phyloP scores from a whole-genome alignment of 768 basidiomycete species.

The Pisolithus orientalis region DNA sequence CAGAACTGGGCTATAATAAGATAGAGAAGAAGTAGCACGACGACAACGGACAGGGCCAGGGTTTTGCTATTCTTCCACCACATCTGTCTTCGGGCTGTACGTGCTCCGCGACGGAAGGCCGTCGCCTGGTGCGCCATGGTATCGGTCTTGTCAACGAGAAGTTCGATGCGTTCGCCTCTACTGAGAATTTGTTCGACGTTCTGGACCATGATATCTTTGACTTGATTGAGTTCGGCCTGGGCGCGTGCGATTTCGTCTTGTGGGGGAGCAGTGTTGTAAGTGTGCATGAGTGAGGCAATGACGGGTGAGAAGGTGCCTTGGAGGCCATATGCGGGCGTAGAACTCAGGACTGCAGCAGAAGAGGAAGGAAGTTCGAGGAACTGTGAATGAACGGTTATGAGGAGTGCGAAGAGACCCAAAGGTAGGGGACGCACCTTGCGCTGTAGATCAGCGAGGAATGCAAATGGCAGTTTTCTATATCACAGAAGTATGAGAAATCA shows the following conservation, averaged over 20 bases:
- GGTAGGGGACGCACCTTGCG: constrained; percentile 43
- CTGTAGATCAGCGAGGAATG: constrained; percentile 85
- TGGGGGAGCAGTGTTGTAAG: constrained; percentile 86
- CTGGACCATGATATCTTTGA: constrained; percentile 97
- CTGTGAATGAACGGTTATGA: constrained; percentile 26
- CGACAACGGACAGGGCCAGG: constrained; percentile 58
- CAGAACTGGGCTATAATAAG: constrained; percentile 86
- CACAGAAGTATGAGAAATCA: neutral
- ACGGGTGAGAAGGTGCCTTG: constrained; percentile 68
- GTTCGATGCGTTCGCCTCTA: constrained; percentile 91
- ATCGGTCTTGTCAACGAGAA: constrained; percentile 96
- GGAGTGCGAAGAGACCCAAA: neutral
- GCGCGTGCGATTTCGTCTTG: constrained; percentile 86
- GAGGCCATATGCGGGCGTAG: constrained; percentile 52
- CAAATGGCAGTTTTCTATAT: constrained; percentile 83
- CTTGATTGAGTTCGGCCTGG: constrained; percentile 80
- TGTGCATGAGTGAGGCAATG: constrained; percentile 72
- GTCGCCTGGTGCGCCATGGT: constrained; percentile 91
- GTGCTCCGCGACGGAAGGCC: constrained; percentile 85
- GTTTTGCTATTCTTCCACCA: constrained; percentile 84
- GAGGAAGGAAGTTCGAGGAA: constrained; percentile 60
- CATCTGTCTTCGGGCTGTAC: constrained; percentile 78
- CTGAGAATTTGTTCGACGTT: constrained; percentile 96
- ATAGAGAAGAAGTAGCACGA: constrained; percentile 73
- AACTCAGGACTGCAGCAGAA: constrained; percentile 44